A percentile compares a stretch with the other conserved stretches of the same genome.
Conservation (phyloP, 2,329 filamentous ascomycete species). For the Ophiostoma novo-ulmi region DNA sequence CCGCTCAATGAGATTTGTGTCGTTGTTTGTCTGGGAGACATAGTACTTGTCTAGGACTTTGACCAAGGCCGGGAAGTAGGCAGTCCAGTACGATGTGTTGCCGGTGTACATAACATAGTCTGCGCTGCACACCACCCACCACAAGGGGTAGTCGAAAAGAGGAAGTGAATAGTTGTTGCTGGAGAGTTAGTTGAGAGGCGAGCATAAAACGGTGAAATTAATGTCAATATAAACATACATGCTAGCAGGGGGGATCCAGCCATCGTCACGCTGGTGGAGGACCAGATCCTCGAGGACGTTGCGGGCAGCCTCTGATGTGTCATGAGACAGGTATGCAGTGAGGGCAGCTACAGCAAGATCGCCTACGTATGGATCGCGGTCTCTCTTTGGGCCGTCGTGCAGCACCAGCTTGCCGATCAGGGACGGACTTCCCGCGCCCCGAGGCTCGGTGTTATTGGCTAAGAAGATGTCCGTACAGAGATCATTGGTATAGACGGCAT, state of each 20-base stretch:
- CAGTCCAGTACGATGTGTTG: slow-evolving; percentile 38
- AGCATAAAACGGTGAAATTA: not conserved
- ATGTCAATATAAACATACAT: slow-evolving; percentile 36
- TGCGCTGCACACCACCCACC: slow-evolving; percentile 47
- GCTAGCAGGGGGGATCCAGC: slow-evolving; percentile 51
- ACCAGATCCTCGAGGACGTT: slow-evolving; percentile 49
- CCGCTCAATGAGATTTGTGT: slow-evolving; percentile 40
- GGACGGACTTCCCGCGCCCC: slow-evolving; percentile 40
- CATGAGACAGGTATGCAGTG: slow-evolving; percentile 46
- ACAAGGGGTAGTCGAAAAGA: slow-evolving; percentile 50
- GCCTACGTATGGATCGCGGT: slow-evolving; percentile 50
- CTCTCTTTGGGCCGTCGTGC: slow-evolving; percentile 48
- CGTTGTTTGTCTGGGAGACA: slow-evolving; percentile 38
- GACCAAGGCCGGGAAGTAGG: slow-evolving; percentile 41
- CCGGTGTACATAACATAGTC: slow-evolving; percentile 49
- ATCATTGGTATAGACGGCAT: slow-evolving; percentile 50
- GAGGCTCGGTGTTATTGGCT: slow-evolving; percentile 46
- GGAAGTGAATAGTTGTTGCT: slow-evolving; percentile 43
- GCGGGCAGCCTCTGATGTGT: slow-evolving; percentile 37
- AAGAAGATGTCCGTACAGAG: slow-evolving; percentile 44
- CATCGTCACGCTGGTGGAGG: slow-evolving; percentile 45
- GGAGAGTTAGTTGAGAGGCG: not conserved
- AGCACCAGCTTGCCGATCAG: slow-evolving; percentile 45
- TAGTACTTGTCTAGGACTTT: slow-evolving; percentile 45
- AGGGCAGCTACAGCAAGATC: slow-evolving; percentile 47